Conservation (phyloP, 805 yeast species). For the Hanseniaspora guilliermondii region DNA sequence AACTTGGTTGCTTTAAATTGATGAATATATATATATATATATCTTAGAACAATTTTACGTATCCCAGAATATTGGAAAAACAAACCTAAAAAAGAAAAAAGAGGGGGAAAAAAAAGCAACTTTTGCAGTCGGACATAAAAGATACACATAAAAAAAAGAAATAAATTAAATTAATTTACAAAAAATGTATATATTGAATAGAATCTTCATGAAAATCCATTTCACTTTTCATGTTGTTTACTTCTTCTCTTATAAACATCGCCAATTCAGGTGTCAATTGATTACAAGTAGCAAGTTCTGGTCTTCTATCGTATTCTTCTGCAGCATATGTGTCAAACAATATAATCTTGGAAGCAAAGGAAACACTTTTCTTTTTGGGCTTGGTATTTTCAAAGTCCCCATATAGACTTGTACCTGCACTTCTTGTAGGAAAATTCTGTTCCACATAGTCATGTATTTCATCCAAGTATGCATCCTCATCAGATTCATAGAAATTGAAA, state of each 20-base stretch:
- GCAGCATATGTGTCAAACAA: conserved; percentile 75
- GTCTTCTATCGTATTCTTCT: conserved; percentile 82
- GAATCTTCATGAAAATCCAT: conserved; percentile 80
- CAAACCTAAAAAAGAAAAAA: neutral
- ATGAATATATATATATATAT: no score
- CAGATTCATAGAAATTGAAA: conserved; percentile 8
- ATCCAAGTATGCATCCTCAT: neutral
- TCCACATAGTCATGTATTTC: conserved; percentile 7
- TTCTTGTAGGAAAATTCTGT: neutral
- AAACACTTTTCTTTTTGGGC: conserved; percentile 26
- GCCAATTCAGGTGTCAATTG: conserved; percentile 79
- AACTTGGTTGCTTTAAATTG: no score
- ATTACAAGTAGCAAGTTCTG: conserved; percentile 86
- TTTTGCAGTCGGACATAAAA: neutral
- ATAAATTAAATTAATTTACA: conserved; percentile 31
- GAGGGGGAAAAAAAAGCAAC: neutral
- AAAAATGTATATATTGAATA: conserved; percentile 71
- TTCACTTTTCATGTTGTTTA: conserved; percentile 61
- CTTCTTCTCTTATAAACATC: conserved; percentile 71
- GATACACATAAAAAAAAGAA: neutral
- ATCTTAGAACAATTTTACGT: no score
- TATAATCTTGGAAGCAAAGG: conserved; percentile 70
- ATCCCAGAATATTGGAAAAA: neutral
- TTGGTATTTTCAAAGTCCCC: neutral
- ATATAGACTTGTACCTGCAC: neutral